phyloP scores from a whole-genome alignment of 2,329 filamentous ascomycete species.

The Neofusicoccum umdonicola region DNA sequence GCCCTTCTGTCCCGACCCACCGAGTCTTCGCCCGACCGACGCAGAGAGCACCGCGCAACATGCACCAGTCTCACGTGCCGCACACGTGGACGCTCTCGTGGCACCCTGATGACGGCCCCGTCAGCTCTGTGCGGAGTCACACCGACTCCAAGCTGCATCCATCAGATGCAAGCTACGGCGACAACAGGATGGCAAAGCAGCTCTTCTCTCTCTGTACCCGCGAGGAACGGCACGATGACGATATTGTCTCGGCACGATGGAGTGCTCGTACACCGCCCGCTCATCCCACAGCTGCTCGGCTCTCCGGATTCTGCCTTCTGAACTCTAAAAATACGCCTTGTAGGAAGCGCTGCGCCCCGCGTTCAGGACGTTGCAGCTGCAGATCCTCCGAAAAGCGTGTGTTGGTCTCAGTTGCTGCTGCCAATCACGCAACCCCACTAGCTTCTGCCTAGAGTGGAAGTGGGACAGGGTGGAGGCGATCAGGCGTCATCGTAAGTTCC shows the following conservation, averaged over 20 bases:
- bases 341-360: neutral
- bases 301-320: neutral
- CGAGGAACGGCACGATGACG: neutral
- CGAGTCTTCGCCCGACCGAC: too few species aligned
- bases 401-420: neutral
- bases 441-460: slow-evolving; percentile 7
- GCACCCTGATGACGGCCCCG: neutral
- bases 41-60: too few species aligned
- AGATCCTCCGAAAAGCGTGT: neutral
- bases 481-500: neutral
- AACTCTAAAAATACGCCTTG: neutral
- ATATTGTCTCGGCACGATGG: neutral
- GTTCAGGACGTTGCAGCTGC: neutral
- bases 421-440: neutral
- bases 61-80: neutral
- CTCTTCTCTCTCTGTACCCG: too few species aligned
- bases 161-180: too few species aligned
- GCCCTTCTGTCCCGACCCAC: too few species aligned
- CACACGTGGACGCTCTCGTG: neutral
- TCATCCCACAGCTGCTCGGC: neutral
- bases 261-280: neutral
- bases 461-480: slow-evolving; percentile 2
- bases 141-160: neutral
- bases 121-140: neutral
- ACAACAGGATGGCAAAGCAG: too few species aligned